Conservation (phyloP, 2,329 filamentous ascomycete species). For the Teratosphaeria zuluensis region DNA sequence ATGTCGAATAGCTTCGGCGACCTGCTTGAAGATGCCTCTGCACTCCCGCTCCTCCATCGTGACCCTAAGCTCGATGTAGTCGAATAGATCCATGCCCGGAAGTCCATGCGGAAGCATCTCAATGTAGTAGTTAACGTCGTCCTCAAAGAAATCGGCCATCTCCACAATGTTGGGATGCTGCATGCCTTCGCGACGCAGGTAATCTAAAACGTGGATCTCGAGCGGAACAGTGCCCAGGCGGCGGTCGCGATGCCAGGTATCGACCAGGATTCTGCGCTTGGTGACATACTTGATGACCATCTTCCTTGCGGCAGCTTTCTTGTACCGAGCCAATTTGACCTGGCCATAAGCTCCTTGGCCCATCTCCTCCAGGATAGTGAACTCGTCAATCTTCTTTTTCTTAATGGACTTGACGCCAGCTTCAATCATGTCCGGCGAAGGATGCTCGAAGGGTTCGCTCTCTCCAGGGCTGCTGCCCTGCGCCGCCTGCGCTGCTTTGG, state of each 20-base stretch:
- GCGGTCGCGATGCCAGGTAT: slow-evolving; percentile 95
- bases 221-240: slow-evolving; percentile 87
- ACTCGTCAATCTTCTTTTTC: slow-evolving; percentile 85
- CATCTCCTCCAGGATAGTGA: slow-evolving; percentile 93
- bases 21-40: slow-evolving; percentile 89
- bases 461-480: slow-evolving; percentile 10
- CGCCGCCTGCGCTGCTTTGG: slow-evolving; percentile 9
- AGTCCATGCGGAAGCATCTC: slow-evolving; percentile 94
- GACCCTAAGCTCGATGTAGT: slow-evolving; percentile 91
- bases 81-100: slow-evolving; percentile 96
- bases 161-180: slow-evolving; percentile 58
- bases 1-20: slow-evolving; percentile 81
- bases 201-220: slow-evolving; percentile 95
- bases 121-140: slow-evolving; percentile 92
- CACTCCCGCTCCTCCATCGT: slow-evolving; percentile 96
- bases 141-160: slow-evolving; percentile 63
- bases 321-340: slow-evolving; percentile 87
- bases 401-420: slow-evolving; percentile 22
- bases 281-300: slow-evolving; percentile 97
- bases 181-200: slow-evolving; percentile 63
- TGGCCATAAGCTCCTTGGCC: slow-evolving; percentile 96
- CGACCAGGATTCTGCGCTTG: slow-evolving; percentile 89
- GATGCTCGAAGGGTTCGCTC: slow-evolving; percentile 29
- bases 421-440: slow-evolving; percentile 25
- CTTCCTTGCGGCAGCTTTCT: slow-evolving; percentile 60